Base-by-base conservation (phyloP, 345 rosid species). In the Passiflora organensis region DNA sequence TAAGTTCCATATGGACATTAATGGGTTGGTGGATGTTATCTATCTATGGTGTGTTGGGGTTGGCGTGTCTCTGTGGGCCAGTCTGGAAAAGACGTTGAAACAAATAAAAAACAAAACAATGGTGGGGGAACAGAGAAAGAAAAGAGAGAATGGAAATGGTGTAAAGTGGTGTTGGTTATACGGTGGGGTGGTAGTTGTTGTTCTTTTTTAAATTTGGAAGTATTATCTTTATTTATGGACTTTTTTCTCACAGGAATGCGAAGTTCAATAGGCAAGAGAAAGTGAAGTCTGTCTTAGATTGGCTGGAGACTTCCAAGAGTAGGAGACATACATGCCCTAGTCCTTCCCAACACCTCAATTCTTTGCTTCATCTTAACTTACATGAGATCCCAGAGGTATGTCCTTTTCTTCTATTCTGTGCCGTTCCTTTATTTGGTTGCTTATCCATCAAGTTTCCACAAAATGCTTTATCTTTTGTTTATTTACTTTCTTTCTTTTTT, bases 301-400 rank as follows among this genome's bases (percentile, higher is more conserved):
- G 43, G 55, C 19, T 53, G 32, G 55, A 58, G 70, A 69, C 64
- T 73, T 69, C 68, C 64, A 61, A 60, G 56, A 44, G 63, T 54
- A 76, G 86, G n/a, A n/a, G n/a, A n/a, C n/a, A 63, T 78, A 78
- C 86, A 73, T 76, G 86, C 62, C 56, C 62, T 55, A 68, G 47
- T 64, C 67, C 72, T 66, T 58, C 69, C 78, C 81, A 69, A 71
- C 86, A 74, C 32, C 25, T 15, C 43, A 53, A 41, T 53, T 43
- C 53, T 34, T 54, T 75, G 66, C 75, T 63, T 62, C 73, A 63
- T 55, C 71, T 53, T 50, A 28, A 43, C 32, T 23, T 12, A 6
- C 15, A 32, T 39, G 65, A 55, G 64, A 71, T 66, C 61, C 76
- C 54, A 49, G 49, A 66, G 73, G 72, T 71, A 52, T 72, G 48